Conservation (phyloP, 2,329 filamentous ascomycete species). For the Lojkania enalia region DNA sequence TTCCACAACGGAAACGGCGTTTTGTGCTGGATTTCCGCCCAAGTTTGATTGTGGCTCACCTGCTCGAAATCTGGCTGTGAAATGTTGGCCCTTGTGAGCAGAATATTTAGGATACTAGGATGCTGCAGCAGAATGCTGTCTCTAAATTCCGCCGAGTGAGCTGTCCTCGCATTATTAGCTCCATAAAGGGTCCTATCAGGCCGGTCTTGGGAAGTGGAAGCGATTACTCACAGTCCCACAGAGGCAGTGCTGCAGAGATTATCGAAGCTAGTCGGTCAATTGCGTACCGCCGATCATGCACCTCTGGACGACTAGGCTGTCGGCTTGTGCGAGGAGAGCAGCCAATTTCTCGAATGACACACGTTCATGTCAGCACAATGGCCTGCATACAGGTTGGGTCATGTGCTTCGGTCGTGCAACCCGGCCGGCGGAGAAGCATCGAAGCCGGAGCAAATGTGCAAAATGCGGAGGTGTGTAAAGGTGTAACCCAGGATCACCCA, state of each 20-base stretch:
- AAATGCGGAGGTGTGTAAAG: conserved; percentile 11
- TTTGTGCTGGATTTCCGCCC: background rate
- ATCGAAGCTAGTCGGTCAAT: conserved; percentile 52
- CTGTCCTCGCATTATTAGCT: conserved; percentile 28
- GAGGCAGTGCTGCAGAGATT: conserved; percentile 55
- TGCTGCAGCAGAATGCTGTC: conserved; percentile 33
- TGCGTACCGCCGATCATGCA: conserved; percentile 52
- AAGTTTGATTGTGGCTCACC: conserved; percentile 21
- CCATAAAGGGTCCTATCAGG: background rate
- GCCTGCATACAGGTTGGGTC: conserved; percentile 23
- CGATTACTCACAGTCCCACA: conserved; percentile 51
- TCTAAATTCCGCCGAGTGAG: conserved; percentile 35
- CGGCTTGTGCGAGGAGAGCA: conserved; percentile 36
- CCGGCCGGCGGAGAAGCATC: background rate
- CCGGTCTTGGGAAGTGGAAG: conserved; percentile 3
- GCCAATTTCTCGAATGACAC: conserved; percentile 39
- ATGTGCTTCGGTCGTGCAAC: conserved; percentile 24
- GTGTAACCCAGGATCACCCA: too few relatives aligned
- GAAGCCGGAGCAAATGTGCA: background rate
- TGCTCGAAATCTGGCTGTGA: conserved; percentile 35
- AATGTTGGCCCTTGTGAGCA: conserved; percentile 38
- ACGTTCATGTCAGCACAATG: conserved; percentile 27
- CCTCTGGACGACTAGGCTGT: conserved; percentile 42
- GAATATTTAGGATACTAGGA: conserved; percentile 35
- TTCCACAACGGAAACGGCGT: background rate